Base-by-base conservation (phyloP, 2,329 filamentous ascomycete genomes). In the Metarhizium sp. region DNA sequence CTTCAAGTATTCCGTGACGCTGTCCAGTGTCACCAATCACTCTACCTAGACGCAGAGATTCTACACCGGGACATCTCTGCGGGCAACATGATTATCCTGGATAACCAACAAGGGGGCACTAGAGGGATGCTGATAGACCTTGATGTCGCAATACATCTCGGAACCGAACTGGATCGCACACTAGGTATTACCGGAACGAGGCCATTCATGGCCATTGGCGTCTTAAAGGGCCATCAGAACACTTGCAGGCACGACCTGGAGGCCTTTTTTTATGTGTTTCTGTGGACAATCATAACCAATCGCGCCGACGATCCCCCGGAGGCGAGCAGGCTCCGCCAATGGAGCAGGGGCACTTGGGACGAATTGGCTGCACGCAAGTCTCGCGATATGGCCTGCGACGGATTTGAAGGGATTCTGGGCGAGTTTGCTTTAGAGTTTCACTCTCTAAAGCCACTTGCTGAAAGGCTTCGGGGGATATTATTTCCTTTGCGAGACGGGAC, bases 181-280 rank as follows among this genome's bases (percentile, higher is more conserved):
- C 14, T 14, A 8, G 16, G 34, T 10, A 58, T 59, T 32, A 55
- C 42, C 36, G 59, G 59, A 55, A 62, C 59, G 2, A 55, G 45
- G 18, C 54, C 53, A 3, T 67, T 64, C 36, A 65, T 67, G 59
- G 63, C 64, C 5, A 63, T 68, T 36, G 61, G 57, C 4, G 36
- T 65, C 7, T 51, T 63, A 2, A 51, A 29, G 1, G 14, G 51
- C 0, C 52, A 58, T 2, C 13, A 13, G 8, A 59, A 58, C 8
- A 65, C 60, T 1, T 66, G 64, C 36, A 58, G 61, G 1, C 62
- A 67, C 8, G 65, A 67, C 13, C 57, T 68, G 0, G 66, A 68
- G 50, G 62, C 66, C 0, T 67, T 68, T 34, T 32, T 68, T 4
- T 68, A 66, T 18, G 59, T 64, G 2, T 57, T 66, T 1, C 52